phyloP scores from a whole-genome alignment of 768 basidiomycete species.

The Leccinum variicolor region DNA sequence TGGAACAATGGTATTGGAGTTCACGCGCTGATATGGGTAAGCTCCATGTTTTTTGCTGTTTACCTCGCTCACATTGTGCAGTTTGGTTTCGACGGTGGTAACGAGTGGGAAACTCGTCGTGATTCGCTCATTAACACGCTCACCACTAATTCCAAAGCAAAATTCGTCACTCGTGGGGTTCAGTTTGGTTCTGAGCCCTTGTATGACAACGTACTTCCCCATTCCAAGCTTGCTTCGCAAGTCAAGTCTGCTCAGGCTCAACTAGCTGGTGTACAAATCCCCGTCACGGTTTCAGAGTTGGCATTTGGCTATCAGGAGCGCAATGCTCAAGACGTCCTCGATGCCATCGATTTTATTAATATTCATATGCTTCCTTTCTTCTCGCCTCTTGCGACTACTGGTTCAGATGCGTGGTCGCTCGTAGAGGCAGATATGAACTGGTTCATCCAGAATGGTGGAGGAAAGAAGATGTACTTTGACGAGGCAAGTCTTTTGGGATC shows the following conservation, averaged over 20 bases:
- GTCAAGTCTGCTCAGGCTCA: conserved; percentile 47
- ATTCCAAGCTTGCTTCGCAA: conserved; percentile 47
- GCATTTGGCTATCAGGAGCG: conserved; percentile 56
- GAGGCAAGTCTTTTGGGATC: conserved; percentile 41
- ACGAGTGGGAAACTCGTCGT: conserved; percentile 53
- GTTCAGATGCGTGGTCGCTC: conserved; percentile 59
- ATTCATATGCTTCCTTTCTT: conserved; percentile 75
- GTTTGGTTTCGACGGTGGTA: conserved; percentile 38
- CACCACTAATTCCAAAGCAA: conserved; percentile 57
- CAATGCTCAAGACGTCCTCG: conserved; percentile 50
- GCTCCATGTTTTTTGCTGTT: conserved; percentile 7
- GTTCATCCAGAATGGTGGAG: conserved; percentile 60
- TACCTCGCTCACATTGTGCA: conserved; percentile 5
- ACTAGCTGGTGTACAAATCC: conserved; percentile 52
- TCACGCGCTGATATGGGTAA: conserved; percentile 71
- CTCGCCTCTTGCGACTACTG: conserved; percentile 33
- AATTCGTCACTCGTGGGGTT: conserved; percentile 60
- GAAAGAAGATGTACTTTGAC: conserved; percentile 74
- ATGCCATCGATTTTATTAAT: conserved; percentile 61
- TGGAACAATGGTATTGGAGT: conserved; percentile 68
- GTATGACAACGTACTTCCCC: conserved; percentile 52
- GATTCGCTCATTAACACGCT: conserved; percentile 50
- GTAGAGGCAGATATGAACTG: conserved; percentile 58
- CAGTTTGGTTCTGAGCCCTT: conserved; percentile 75
- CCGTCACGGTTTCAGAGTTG: conserved; percentile 67